Percentiles rank a stretch among this genome's conserved stretches.
Conservation (phyloP, 2,329 filamentous ascomycete genomes). For the Alternaria viburni region DNA sequence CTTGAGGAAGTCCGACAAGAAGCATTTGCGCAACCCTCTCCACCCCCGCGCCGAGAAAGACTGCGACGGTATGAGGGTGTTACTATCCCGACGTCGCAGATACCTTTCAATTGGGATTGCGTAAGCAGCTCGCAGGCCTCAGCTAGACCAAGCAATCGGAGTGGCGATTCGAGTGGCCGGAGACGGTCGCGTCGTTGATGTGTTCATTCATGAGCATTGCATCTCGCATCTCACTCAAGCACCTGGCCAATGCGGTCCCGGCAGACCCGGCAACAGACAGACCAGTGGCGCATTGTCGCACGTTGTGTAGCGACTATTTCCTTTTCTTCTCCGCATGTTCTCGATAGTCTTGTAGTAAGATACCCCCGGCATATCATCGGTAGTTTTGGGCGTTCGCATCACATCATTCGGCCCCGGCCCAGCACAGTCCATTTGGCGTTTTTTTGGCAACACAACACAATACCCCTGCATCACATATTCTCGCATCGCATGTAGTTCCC, state of each 20-base stretch:
- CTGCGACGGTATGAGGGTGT: conserved; percentile 42
- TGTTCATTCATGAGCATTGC: neutral
- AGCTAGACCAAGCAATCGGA: conserved; percentile 14
- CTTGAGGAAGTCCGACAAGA: conserved; percentile 45
- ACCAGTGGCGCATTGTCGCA: neutral
- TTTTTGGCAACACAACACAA: neutral
- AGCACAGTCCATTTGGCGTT: neutral
- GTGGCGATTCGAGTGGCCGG: conserved; percentile 29
- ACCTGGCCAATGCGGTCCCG: neutral
- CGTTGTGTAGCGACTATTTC: neutral
- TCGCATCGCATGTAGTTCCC: neutral
- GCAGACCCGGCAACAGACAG: neutral
- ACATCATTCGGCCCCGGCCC: neutral
- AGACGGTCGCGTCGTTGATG: conserved; percentile 35
- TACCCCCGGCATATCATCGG: conserved; percentile 8
- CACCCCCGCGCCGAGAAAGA: conserved; percentile 40
- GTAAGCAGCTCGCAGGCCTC: conserved; percentile 45
- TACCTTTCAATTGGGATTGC: conserved; percentile 48
- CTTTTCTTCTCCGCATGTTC: neutral
- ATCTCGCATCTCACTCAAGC: neutral
- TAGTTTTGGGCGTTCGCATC: conserved; percentile 9
- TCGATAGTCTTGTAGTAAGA: neutral
- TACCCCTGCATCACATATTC: neutral
- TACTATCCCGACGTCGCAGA: conserved; percentile 35
- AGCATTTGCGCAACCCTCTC: conserved; percentile 44